These are phyloP conservation scores for Candida caryicola DNA, from an alignment of 805 yeast genomes.

Conservation along the genomic window DNA sequence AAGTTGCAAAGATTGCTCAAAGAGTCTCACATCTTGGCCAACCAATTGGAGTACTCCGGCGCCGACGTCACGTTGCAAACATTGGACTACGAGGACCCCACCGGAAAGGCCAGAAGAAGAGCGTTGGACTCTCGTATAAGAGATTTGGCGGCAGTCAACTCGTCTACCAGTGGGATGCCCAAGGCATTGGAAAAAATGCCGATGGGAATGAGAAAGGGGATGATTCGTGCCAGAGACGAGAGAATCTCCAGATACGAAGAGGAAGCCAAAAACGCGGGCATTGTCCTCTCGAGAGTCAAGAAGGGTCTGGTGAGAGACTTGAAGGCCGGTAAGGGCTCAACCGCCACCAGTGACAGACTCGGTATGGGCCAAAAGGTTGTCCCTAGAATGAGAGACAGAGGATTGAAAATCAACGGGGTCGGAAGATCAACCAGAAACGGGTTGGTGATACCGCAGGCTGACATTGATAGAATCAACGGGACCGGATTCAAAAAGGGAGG, in stretches of 20 bases:
- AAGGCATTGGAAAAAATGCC: slow-evolving; percentile 74
- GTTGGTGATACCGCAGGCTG: slow-evolving; percentile 62
- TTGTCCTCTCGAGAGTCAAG: slow-evolving; percentile 68
- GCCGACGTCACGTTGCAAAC: slow-evolving; percentile 66
- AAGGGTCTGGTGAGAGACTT: slow-evolving; percentile 64
- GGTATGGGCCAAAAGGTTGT: slow-evolving; percentile 44
- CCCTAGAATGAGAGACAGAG: slow-evolving; percentile 61
- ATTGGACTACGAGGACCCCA: slow-evolving; percentile 56
- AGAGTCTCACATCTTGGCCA: slow-evolving; percentile 66
- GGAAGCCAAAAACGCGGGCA: slow-evolving; percentile 88
- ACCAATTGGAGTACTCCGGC: slow-evolving; percentile 50
- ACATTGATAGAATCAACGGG: slow-evolving; percentile 49
- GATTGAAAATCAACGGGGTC: slow-evolving; percentile 70
- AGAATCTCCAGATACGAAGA: slow-evolving; percentile 58
- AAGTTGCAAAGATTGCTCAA: slow-evolving; percentile 65
- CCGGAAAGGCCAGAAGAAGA: slow-evolving; percentile 67
- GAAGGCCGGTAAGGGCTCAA: slow-evolving; percentile 53
- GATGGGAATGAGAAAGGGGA: slow-evolving; percentile 83
- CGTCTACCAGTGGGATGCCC: slow-evolving; percentile 45
- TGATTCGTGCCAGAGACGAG: slow-evolving; percentile 55
- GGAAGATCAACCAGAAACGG: slow-evolving; percentile 83
- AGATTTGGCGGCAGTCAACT: slow-evolving; percentile 37
- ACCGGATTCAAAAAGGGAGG: slow-evolving; percentile 10
- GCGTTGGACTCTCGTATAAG: slow-evolving; percentile 59
- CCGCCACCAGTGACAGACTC: slow-evolving; percentile 48